Evolutionary conservation across 176 grass and related monocot genomes (phyloP), one percentile per base, ranked within the genome.

Genomic region (Triticum urartu): DNA sequence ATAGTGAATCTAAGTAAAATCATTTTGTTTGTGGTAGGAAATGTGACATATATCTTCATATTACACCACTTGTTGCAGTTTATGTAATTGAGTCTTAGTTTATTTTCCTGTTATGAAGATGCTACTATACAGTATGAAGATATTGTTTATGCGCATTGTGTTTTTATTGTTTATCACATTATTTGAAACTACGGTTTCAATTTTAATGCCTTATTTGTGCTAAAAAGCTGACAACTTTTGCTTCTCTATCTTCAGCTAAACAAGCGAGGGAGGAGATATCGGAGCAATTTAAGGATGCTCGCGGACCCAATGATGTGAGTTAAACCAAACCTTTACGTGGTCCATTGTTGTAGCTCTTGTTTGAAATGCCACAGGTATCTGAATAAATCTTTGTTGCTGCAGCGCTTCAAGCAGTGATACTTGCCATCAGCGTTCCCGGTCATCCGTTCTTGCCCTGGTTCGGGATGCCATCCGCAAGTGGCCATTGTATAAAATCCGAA

Each of bases 331-430:
- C 4, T 4, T 86, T 5, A 34, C 6, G 0, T 58, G 6, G 5
- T 72, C 1, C 43, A 18, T 43, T 65, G 6, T 5, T 58, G 58
- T 67, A 20, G 42, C 42, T 77, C 0, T 78, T 12, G 35, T 21
- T 48, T 25, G 30, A 13, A 80, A 24, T 56, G 33, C 7, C 43
- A 4, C 13, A 26, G 72, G 42, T 67, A 6, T 83, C 77, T 13
- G 61, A 65, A 56, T 9, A 34, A 43, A n/a, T 81, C 4, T 83
- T 4, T 80, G 47, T 75, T 42, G 30, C n/a, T 75, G 75, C 92
- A 94, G 92, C 80, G 74, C 5, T 94, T 94, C 86, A 94, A 64
- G 77, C 77, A 30, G 35, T 88, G 81, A 89, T 78, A 18, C 33
- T 10, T 25, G 32, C 32, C 35, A 52, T 20, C 43, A 34, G 40